Evolutionary conservation across 148 eudicot genomes (phyloP).

Genomic region (Linanthus parryae): DNA sequence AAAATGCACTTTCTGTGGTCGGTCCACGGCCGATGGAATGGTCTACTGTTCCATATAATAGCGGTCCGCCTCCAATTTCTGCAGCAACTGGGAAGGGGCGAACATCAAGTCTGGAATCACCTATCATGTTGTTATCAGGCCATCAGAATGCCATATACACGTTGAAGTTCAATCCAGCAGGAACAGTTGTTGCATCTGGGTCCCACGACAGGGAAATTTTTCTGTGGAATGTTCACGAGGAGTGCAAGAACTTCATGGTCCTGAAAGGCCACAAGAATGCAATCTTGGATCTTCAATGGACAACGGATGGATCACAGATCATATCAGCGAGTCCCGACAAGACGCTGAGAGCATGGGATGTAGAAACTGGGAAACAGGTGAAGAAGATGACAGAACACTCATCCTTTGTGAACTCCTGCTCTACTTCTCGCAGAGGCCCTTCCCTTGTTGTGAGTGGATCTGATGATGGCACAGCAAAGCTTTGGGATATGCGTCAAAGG

Average conservation of each 20-base stretch:
- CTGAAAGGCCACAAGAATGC: slow-evolving; percentile 97
- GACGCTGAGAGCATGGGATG: slow-evolving; percentile 93
- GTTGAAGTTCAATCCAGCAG: slow-evolving; percentile 91
- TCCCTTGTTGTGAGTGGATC: slow-evolving; percentile 96
- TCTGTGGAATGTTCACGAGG: slow-evolving; percentile 46
- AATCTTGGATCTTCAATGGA: slow-evolving; percentile 91
- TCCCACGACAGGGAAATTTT: slow-evolving; percentile 93
- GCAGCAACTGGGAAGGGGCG: slow-evolving; percentile 80
- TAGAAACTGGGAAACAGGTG: slow-evolving; percentile 86
- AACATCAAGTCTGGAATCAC: slow-evolving; percentile 86
- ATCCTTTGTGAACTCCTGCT: slow-evolving; percentile 83
- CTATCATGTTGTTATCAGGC: slow-evolving; percentile 83
- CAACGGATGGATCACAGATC: slow-evolving; percentile 79
- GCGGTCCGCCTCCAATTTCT: slow-evolving; percentile 44
- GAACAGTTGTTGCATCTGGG: slow-evolving; percentile 82
- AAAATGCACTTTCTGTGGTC: slow-evolving; percentile 70
- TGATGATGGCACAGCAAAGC: slow-evolving; percentile 95
- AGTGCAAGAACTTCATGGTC: slow-evolving; percentile 67
- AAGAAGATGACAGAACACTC: slow-evolving; percentile 93
- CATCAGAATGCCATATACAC: slow-evolving; percentile 91
- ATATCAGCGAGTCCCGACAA: slow-evolving; percentile 93
- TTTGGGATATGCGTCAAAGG: slow-evolving; percentile 97
- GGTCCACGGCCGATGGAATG: slow-evolving; percentile 86
- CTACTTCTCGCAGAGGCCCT: slow-evolving; percentile 89
- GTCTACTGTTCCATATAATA: slow-evolving; percentile 51